Base-by-base conservation (phyloP, 1,139 yeast species). In the Blastobotrys raffinosifermentans region DNA sequence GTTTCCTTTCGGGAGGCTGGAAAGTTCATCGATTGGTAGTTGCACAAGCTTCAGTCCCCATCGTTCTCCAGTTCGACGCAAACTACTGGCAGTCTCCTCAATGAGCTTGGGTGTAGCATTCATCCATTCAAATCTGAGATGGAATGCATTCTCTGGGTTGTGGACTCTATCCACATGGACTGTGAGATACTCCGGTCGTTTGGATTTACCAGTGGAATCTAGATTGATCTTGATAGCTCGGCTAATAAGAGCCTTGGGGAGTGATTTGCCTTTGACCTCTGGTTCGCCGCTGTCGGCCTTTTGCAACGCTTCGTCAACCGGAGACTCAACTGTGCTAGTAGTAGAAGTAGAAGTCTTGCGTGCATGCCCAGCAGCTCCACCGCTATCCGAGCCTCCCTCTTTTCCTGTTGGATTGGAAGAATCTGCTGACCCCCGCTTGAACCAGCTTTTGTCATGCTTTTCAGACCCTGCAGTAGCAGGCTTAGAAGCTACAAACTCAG, bases 121-220 rank as follows among this genome's bases (percentile, higher is more conserved):
- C 26, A 91, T 65, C 98, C 99, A 93, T 58, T 91, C 96, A 19
- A 91, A 63, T 37, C 96, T 69, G 25, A 93, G 72, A 53, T 89
- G 98, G 64, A 80, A 93, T 54, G 97, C 89, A 54, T 89, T 94
- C 45, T 86, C 94, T 0, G 97, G 96, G 55, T 89, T 91, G 55
- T 87, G 97, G 3, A 87, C 91, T 38, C 80, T 72, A 57, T 93
- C 98, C 53, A 85, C 84, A 60, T 91, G 97, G 3, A 91, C 87
- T 2, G 80, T 77, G 26, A 89, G 67, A 9, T 78, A 61, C 51
- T 93, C 98, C 0, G 84, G 82, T 40, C 89, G 74, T 55, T 77
- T 77, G 0, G 96, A 86, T 43, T 77, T 72, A 3, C 68, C 67
- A 26, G 70, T 64, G 0, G 93, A 84, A 55, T 91, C 98, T 17